Evolutionary conservation across 2,329 filamentous ascomycete genomes (phyloP), one percentile per base, ranked within the genome.

Genomic region (Diaporthe capsici): DNA sequence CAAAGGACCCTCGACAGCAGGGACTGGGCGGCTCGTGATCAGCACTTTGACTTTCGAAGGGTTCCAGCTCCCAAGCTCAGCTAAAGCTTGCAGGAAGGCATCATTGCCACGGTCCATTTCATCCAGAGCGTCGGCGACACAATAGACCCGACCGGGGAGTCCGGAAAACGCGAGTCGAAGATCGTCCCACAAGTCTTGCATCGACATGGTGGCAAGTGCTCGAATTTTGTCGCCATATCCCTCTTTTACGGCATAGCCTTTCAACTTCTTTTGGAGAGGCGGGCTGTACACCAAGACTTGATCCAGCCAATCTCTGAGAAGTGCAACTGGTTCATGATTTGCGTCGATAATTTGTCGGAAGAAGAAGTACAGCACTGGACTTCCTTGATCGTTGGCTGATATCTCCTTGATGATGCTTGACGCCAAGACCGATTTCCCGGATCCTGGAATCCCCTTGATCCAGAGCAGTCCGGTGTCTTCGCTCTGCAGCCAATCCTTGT

Each of bases 61-160:
- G 6, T 51, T 51, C 49, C 49, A 51, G 49, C 49, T 51, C 49
- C 49, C 49, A 51, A 51, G 49, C 22, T 51, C 49, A 51, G 49
- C 49, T 51, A 51, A 51, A 51, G 49, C 49, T 51, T 51, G 49
- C 49, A 51, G 49, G 49, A 51, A 51, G 49, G 49, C 22, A 51
- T 51, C 49, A 51, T 51, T 51, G 49, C 49, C 22, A 13, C n/a
- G 22, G 22, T 51, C 49, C 49, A 51, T 51, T 51, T 51, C 49
- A 25, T 51, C 49, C 3, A 51, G 49, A 51, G 49, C 49, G 49
- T 51, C 49, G 8, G 49, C 49, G 22, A 51, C 22, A 51, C 49
- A 51, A 51, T 51, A 51, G 9, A 51, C 49, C 49, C 49, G 9
- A 22, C 49, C 49, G n/a, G 49, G 49, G 9, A 51, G 49, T n/a